Conservation (phyloP, 2,329 filamentous ascomycete genomes). For the Daldinia sp. region DNA sequence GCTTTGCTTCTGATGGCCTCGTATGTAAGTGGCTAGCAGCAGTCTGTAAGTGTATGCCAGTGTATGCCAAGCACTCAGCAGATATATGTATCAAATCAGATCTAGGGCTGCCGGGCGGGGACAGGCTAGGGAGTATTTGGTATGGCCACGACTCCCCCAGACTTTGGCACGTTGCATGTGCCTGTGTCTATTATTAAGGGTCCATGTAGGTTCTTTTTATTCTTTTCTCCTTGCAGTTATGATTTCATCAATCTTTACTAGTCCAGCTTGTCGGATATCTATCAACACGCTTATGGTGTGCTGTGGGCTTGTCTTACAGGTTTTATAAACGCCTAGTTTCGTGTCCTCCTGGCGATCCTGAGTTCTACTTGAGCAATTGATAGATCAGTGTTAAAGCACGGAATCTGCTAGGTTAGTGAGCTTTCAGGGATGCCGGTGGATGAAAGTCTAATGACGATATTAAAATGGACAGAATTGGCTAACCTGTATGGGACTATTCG, state of each 20-base stretch:
- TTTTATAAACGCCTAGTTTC: conserved; percentile 21
- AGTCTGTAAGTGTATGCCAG: background rate
- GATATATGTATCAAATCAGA: conserved; percentile 31
- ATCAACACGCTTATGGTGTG: conserved; percentile 24
- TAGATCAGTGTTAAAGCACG: conserved; percentile 13
- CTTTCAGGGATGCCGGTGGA: conserved; percentile 22
- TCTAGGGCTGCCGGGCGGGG: conserved; percentile 23
- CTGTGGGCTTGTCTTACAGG: conserved; percentile 19
- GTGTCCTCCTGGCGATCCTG: conserved; percentile 31
- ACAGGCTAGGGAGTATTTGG: conserved; percentile 20
- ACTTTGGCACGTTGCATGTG: conserved; percentile 31
- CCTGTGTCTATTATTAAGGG: conserved; percentile 19
- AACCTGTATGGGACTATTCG: conserved; percentile 29
- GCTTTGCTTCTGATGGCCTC: conserved; percentile 12
- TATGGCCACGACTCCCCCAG: conserved; percentile 31
- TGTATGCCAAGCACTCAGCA: conserved; percentile 23
- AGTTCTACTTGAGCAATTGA: conserved; percentile 9
- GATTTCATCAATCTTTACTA: conserved; percentile 25
- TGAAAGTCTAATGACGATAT: conserved; percentile 32
- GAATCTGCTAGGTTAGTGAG: conserved; percentile 8
- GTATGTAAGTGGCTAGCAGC: conserved; percentile 10
- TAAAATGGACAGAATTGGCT: conserved; percentile 14
- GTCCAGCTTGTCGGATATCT: conserved; percentile 9
- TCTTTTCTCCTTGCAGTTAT: conserved; percentile 22
- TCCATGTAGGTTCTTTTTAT: conserved; percentile 17